Conservation (phyloP, 305 asterid species). For the Fraxinus paxiana region DNA sequence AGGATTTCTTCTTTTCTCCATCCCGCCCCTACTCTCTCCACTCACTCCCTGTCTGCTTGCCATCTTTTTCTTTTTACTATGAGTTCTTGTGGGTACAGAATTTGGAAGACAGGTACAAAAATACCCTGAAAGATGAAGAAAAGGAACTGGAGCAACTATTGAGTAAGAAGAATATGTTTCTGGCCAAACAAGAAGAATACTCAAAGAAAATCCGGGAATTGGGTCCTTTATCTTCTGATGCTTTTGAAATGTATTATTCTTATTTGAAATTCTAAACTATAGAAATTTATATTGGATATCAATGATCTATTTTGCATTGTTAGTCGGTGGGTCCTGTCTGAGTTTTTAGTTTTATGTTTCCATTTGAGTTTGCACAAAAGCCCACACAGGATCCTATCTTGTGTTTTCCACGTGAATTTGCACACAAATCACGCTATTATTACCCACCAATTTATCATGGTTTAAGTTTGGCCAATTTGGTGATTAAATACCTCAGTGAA, state of each 20-base stretch:
- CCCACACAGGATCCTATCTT: neutral
- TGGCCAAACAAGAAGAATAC: constrained; percentile 90
- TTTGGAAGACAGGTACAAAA: constrained; percentile 64
- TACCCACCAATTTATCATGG: neutral
- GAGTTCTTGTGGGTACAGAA: constrained; percentile 43
- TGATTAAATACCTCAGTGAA: neutral
- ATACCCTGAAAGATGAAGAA: constrained; percentile 81
- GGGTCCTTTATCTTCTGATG: constrained; percentile 97
- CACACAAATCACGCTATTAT: neutral
- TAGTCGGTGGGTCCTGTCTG: constrained; percentile 15
- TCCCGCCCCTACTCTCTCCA: neutral
- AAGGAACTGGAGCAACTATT: constrained; percentile 80
- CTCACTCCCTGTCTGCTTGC: neutral
- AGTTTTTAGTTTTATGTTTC: constrained; percentile 18
- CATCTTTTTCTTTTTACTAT: constrained; percentile 8
- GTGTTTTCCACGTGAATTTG: neutral
- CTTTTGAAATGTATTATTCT: constrained; percentile 81
- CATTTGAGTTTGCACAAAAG: constrained; percentile 8
- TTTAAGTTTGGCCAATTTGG: constrained; percentile 1
- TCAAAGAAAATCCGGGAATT: constrained; percentile 89
- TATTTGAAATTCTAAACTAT: constrained; percentile 18
- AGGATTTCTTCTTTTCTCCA: neutral
- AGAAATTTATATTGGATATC: constrained; percentile 11
- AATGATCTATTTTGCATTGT: constrained; percentile 16
- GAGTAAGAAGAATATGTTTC: constrained; percentile 65